A percentile compares a stretch with the other conserved stretches of the same genome.
Conservation (phyloP, 2,329 filamentous ascomycete genomes). For the Penicillium sp. region DNA sequence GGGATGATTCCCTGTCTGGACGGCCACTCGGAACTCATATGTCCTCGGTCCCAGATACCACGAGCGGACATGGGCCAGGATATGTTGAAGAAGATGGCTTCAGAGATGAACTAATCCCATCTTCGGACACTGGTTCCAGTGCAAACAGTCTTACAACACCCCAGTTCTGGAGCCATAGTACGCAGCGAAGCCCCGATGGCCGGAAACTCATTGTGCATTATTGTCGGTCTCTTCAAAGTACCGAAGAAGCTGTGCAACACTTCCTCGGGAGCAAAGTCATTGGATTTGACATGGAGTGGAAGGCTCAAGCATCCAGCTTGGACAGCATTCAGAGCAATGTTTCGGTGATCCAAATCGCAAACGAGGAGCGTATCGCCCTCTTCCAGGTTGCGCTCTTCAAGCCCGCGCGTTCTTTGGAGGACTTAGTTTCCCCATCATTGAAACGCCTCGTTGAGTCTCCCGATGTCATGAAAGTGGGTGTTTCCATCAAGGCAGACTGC, state of each 20-base stretch:
- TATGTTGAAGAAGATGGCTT: neutral
- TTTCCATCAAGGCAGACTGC: constrained; percentile 68
- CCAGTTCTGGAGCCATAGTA: constrained; percentile 33
- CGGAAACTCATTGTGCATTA: constrained; percentile 70
- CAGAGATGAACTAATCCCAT: neutral
- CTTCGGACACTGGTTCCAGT: neutral
- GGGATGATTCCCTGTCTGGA: neutral
- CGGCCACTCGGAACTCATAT: neutral
- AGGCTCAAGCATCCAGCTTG: constrained; percentile 47
- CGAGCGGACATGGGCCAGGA: neutral
- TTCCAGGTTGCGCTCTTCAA: constrained; percentile 73
- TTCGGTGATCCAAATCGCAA: constrained; percentile 79
- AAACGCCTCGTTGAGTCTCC: constrained; percentile 69
- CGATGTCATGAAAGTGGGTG: constrained; percentile 70
- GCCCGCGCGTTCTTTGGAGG: constrained; percentile 38
- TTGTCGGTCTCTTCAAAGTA: constrained; percentile 64
- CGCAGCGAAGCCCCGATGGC: constrained; percentile 48
- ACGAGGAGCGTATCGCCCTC: constrained; percentile 69
- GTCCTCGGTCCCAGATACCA: neutral
- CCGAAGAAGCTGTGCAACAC: constrained; percentile 63
- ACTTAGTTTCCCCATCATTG: constrained; percentile 69
- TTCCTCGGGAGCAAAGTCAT: constrained; percentile 69
- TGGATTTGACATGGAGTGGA: constrained; percentile 93
- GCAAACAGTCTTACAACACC: constrained; percentile 2
- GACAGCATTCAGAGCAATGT: constrained; percentile 64